phyloP scores from a whole-genome alignment of 106 monocot species.

The Apostasia shenzhenica region DNA sequence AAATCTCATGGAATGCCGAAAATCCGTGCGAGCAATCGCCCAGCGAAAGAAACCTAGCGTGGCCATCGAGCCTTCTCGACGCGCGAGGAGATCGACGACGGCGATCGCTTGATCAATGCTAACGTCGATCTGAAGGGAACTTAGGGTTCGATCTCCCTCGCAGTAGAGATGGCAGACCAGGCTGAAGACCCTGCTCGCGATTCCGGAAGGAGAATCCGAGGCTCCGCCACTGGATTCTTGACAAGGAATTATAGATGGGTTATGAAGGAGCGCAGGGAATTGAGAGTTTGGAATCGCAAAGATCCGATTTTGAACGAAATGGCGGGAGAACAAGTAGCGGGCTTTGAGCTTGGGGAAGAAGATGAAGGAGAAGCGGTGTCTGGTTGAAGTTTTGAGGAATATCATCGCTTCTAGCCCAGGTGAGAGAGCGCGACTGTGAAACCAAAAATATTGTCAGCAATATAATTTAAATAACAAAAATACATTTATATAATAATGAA shows the following conservation, averaged over 20 bases:
- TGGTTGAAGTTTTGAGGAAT: background rate
- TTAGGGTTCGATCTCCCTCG: constrained; percentile 42
- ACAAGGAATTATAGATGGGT: constrained; percentile 1
- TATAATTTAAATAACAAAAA: too few species aligned
- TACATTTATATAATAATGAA: too few species aligned
- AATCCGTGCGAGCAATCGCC: constrained; percentile 29
- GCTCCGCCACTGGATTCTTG: background rate
- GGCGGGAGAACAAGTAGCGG: constrained; percentile 3
- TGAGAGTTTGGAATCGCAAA: background rate
- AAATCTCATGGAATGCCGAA: constrained; percentile 52
- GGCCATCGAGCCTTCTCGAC: constrained; percentile 64
- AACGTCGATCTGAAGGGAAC: constrained; percentile 27
- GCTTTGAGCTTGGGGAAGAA: constrained; percentile 4
- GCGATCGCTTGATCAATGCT: constrained; percentile 50
- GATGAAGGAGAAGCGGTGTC: background rate
- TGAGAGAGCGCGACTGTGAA: too few species aligned
- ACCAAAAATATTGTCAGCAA: too few species aligned
- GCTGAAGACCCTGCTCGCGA: constrained; percentile 17
- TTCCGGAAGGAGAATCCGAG: constrained; percentile 3
- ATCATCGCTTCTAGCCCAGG: background rate
- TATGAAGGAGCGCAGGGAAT: background rate
- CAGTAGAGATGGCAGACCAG: constrained; percentile 35
- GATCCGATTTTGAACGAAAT: constrained; percentile 11
- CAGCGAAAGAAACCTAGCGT: constrained; percentile 75
- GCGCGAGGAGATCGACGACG: constrained; percentile 37